Base-by-base conservation (phyloP, 495 filamentous ascomycete genomes). In the Bacidia gigantensis region DNA sequence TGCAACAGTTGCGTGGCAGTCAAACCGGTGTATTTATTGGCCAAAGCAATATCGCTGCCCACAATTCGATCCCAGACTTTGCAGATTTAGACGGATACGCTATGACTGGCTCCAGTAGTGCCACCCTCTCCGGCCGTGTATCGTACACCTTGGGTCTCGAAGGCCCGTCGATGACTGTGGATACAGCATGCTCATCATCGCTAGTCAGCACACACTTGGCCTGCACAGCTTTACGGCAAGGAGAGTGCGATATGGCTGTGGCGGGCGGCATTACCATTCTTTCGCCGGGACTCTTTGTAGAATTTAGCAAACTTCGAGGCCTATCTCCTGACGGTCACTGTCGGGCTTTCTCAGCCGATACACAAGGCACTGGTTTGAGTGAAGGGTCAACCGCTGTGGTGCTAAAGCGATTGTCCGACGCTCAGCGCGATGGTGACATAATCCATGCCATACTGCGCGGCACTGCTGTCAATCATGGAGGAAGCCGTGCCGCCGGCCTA, bases 111-210 rank as follows among this genome's bases (percentile, higher is more conserved):
- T 50, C 26, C n/a, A 14, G 45, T 2, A 29, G 53, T 18, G 51
- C 49, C 9, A 49, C 51, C 45, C 22, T 50, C n/a, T 41, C 48
- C 23, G 54, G 54, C 14, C 49, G 50, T 10, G 25, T 59, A 39
- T 92, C 89, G 60, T 82, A 82, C 60, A 81, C 83, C 60, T 86
- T 93, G 62, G 86, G 86, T 49, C 88, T 93, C 62, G 83, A 78
- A 51, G 88, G 88, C 0, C 88, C 88, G 0, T 89, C 83, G 56
- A 75, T 86, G 58, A 84, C 77, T 55, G 75, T 92, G 32, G 89
- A 95, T 62, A 92, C 89, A 0, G 73, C 72, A 0, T 77, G 73
- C 43, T 74, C 73, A 0, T 69, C 68, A 7, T 35, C 29, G 14
- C 29, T 35, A 5, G 29, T 35, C 0, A 66, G 64, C 0, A 56